Evolutionary conservation across 1,139 yeast genomes (phyloP), one percentile per base, ranked within the genome.

Genomic region (Pneumocystis sp.): DNA sequence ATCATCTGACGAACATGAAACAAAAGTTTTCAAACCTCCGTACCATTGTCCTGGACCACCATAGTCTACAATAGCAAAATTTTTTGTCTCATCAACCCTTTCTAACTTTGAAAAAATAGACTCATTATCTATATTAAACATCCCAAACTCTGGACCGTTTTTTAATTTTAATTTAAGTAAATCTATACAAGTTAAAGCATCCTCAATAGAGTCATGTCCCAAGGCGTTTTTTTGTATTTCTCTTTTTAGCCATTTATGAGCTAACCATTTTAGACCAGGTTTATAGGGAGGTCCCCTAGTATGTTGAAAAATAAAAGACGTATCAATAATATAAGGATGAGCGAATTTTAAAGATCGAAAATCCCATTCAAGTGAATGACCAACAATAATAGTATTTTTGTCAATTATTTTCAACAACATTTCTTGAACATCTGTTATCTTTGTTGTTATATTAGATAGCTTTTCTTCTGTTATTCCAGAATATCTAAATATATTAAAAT

Each of bases 311-410:
- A 89, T 73, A 1, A 91, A 80, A 0, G 97, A 88, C 0, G 98
- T 93, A 73, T 93, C 98, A 59, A 93, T 85, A 17, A 91, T 79
- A 45, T 79, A 80, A 8, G 82, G 80, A 73, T 90, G 97, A 29
- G 88, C 79, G 61, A 93, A 71, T 68, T 96, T 77, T 80, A 93
- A 79, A n/a, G 89, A 89, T 70, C 85, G 85, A 74, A 93, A 75
- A 75, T 93, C 98, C 73, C 88, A 89, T 71, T 93, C 97, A 64
- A 93, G 78, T 0, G 98, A 96, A 75, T 93, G 98, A 0, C 98
- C 98, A 3, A 93, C 80, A 6, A 93, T 75, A 39, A 89, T 83
- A 66, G 76, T 79, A 6, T 68, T 78, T 0, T 95, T 83, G 71
- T 87, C 95, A 2, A 93, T 81, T 31, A 89, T 77, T 1, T 73